Conservation (phyloP, 306 rosid species). For the Luffa aegyptiaca region DNA sequence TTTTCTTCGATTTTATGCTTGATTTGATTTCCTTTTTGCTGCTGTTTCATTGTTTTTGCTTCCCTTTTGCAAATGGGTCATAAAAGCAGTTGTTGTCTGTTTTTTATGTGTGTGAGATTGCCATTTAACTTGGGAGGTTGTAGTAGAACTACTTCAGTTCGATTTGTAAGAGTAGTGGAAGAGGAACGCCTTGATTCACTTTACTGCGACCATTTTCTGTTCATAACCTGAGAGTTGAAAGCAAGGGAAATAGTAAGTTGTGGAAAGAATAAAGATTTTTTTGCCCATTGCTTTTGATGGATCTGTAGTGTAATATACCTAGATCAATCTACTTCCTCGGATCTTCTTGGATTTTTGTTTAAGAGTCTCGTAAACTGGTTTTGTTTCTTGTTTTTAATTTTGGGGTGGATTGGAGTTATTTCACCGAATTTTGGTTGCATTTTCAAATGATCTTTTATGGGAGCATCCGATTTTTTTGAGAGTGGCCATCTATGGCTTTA, state of each 20-base stretch:
- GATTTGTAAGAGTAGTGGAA: background rate
- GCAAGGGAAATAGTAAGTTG: background rate
- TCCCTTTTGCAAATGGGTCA: constrained; percentile 1
- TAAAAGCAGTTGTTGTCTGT: background rate
- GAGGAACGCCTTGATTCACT: background rate
- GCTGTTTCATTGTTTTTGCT: background rate
- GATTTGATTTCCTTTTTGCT: background rate
- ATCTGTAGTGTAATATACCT: background rate
- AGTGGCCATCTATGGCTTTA: background rate
- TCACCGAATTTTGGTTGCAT: background rate
- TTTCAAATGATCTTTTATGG: background rate
- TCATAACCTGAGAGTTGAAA: background rate
- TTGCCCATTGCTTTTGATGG: background rate
- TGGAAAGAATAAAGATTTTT: background rate
- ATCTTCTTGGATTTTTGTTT: background rate
- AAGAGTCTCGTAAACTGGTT: background rate
- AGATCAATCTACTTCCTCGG: background rate
- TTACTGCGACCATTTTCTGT: background rate
- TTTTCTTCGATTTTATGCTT: background rate
- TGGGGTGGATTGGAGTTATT: background rate
- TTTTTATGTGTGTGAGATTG: background rate
- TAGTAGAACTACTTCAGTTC: background rate
- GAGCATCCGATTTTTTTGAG: background rate
- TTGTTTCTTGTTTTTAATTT: background rate
- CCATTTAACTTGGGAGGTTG: background rate